Base-by-base conservation (phyloP, 1,284 basidiomycete species). In the Pseudozyma flocculosa region DNA sequence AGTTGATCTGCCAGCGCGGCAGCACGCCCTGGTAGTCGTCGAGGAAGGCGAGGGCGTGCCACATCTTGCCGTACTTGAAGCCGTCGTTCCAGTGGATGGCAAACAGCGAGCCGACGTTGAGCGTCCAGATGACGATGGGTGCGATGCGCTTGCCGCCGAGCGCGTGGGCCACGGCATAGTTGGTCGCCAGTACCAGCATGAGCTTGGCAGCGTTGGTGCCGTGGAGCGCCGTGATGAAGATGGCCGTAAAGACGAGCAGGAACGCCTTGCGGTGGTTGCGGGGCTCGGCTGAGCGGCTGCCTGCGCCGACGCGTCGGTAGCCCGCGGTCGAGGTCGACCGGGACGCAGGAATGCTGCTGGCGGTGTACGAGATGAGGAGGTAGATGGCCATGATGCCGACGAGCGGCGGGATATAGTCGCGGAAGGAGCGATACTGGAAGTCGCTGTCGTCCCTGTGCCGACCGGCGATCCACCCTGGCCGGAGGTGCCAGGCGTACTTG, bases 1-100 rank as follows among this genome's bases (percentile, higher is more conserved):
- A 97, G 68, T 83, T 86, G 73, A 97, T 84, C 72, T 96, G 86
- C 94, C 95, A 98, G 29, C 92, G 83, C 4, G 92, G 89, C 84
- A 92, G 50, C 82, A 85, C 43, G 82, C 94, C 80, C 17, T 64
- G 57, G 84, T 86, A 36, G 54, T 71, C 60, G 75, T 96, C 92
- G 88, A 94, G 68, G 17, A 75, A 77, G 5, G 79, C 82, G 30
- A 94, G 76, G 4, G 80, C 78, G 0, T 86, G 78, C 42, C 85
- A 82, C 4, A 94, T 60, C 15, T 75, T 75, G 0, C 81, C 82
- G 74, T 87, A 91, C 2, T 79, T 81, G 76, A 92, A 93, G 0
- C 94, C 94, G 24, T 85, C 82, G 67, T 85, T 85, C 61, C 83
- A 80, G 64, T 94, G 89, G 70, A 90, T 95, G 18, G 83, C 78